Base-by-base conservation (phyloP, 2,329 filamentous ascomycete genomes). In the Aspergillus ibericus region DNA sequence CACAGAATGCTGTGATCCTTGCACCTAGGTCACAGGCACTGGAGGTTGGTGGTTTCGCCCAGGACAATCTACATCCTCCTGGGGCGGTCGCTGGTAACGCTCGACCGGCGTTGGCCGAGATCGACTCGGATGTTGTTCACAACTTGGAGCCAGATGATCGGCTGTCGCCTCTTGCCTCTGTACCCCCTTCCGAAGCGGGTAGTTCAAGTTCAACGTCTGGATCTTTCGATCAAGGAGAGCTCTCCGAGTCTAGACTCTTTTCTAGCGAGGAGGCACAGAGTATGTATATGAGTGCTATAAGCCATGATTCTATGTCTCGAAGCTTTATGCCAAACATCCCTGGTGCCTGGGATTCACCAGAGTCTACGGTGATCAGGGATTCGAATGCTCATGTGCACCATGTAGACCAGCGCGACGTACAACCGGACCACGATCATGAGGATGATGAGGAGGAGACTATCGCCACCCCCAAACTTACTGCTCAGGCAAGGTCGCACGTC, bases 231-330 rank as follows among this genome's bases (percentile, higher is more conserved):
- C 73, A 73, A 15, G 59, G 46, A 48, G 74, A 79, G 29, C 72
- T 82, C n/a, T 71, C 75, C 6, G 74, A 80, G 58, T 81, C 80
- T 3, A 79, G 70, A 60, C 64, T 80, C 47, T 82, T 80, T 57
- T 78, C 77, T 42, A 77, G 78, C 56, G 78, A 81, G 58, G 78
- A 81, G 65, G 80, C 80, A n/a, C 74, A 80, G 56, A 81, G 79
- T 62, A 76, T 82, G 72, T 82, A 81, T 58, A 79, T 81, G 78
- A 82, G 86, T 68, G 85, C 83, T 10, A 77, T 86, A 56, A 85
- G 82, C 58, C 74, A 76, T 36, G 70, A 70, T 9, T 70, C 73
- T 22, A 62, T 58, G 18, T 66, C 60, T 53, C 63, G 60, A 27
- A 69, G 66, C 51, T 72, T 73, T 46, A 61, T 67, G 27, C 71